A percentile compares a stretch with the other conserved stretches of the same genome.
Conservation (phyloP, 2,329 filamentous ascomycete genomes). For the Fusarium humuli region DNA sequence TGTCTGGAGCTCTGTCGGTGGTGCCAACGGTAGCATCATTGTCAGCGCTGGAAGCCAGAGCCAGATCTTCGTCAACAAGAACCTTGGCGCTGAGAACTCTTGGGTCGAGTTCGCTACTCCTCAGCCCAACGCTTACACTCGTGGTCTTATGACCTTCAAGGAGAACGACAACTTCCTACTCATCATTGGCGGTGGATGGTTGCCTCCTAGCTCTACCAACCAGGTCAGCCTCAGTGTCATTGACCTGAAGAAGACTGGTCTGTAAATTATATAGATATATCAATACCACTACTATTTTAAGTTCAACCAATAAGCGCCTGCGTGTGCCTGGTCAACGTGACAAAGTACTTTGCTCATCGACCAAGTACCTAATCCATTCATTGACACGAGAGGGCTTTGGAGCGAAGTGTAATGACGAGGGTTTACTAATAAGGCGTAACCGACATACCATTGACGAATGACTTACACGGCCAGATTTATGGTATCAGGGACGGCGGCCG, state of each 20-base stretch:
- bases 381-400: no score
- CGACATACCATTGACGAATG: no score
- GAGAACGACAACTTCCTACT: slow-evolving; percentile 51
- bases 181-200: slow-evolving; percentile 58
- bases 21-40: slow-evolving; percentile 58
- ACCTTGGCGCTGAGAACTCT: slow-evolving; percentile 51
- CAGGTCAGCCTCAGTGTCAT: slow-evolving; percentile 55
- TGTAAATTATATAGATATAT: not conserved
- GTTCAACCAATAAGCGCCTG: not conserved
- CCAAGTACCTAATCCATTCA: no score
- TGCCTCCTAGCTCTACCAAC: slow-evolving; percentile 61
- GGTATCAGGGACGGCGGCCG: no score
- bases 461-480: no score
- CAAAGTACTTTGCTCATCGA: not conserved
- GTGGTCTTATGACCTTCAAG: slow-evolving; percentile 52
- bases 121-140: slow-evolving; percentile 53
- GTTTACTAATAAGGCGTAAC: no score
- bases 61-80: slow-evolving; percentile 58
- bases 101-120: slow-evolving; percentile 53
- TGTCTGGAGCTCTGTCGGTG: slow-evolving; percentile 57
- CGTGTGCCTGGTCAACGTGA: not conserved
- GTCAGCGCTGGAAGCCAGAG: slow-evolving; percentile 54
- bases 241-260: slow-evolving; percentile 28
- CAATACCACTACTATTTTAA: not conserved
- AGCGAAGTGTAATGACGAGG: no score